Base-by-base conservation (phyloP, 2,329 filamentous ascomycete genomes). In the Fusarium tjaetaba region DNA sequence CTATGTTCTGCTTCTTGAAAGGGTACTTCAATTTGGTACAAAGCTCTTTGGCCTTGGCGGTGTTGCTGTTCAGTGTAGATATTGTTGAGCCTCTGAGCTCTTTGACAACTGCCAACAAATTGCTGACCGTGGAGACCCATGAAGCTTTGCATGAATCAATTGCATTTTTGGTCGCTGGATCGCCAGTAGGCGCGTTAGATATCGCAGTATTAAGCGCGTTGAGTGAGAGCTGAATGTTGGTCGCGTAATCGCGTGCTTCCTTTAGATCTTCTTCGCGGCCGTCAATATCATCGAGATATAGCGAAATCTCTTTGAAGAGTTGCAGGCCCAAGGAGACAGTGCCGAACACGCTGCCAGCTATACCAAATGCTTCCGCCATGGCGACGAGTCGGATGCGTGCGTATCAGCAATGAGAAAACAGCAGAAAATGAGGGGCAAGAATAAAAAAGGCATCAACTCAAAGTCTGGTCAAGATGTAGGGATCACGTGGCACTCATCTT, bases 391-490 rank as follows among this genome's bases (percentile, higher is more conserved):
- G 4, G 7, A 2, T 53, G 14, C 10, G 1, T 36, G 16, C 13
- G n/a, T 26, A 7, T 5, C 11, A 14, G 16, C 8, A 20, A 24
- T 43, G n/a, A n/a, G 10, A 11, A 43, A 11, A 26, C 3, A 11
- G n/a, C 5, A 24, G 16, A 51, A 5, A 20, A 15, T 36, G 16
- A 51, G 32, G 4, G 4, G 4, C 2, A 36, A 4, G 8, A 16
- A 22, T 2, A 2, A 34, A 7, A 8, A 24, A 5, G 7, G 32
- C 7, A 34, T 26, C 1, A 5, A 22, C 2, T 1, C 0, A 20
- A 13, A 52, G 32, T 18, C 48, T 26, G 5, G 1, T 20, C 15
- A 1, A 13, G 22, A 34, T 13, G 10, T 1, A 36, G 4, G 13
- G 16, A 26, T 36, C 30, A 36, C 16, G n/a, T 52, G n/a, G n/a